Evolutionary conservation across 129 eudicot species (phyloP).

Genomic region (Centaurea solstitialis): DNA sequence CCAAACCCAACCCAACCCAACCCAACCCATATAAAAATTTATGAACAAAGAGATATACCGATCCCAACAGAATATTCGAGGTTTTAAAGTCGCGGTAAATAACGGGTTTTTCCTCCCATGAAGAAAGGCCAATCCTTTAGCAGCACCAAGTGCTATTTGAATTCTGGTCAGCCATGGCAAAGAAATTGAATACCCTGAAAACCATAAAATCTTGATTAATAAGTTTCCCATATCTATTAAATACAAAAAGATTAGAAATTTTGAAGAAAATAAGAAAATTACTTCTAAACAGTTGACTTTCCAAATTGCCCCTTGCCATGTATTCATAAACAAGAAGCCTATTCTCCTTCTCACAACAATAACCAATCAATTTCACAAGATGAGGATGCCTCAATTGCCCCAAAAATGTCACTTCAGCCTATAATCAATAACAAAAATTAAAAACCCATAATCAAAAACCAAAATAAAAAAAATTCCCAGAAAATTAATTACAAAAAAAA

Average conservation of each 20-base stretch:
- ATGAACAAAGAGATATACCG: slow-evolving; percentile 39
- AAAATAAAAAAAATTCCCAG: not conserved
- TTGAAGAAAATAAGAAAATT: not conserved
- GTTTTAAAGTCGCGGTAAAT: slow-evolving; percentile 90
- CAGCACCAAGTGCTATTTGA: slow-evolving; percentile 82
- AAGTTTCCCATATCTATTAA: not conserved
- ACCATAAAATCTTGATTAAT: not conserved
- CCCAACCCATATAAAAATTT: not conserved
- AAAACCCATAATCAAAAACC: not conserved
- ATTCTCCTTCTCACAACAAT: slow-evolving; percentile 85
- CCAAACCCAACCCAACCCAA: too few species aligned
- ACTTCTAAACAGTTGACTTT: slow-evolving; percentile 80
- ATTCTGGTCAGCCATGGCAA: slow-evolving; percentile 89
- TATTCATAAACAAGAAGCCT: slow-evolving; percentile 91
- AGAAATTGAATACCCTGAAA: slow-evolving; percentile 67
- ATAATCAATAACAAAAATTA: not conserved
- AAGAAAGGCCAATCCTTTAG: slow-evolving; percentile 89
- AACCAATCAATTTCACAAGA: slow-evolving; percentile 88
- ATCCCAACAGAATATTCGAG: slow-evolving; percentile 75
- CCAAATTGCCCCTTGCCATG: slow-evolving; percentile 80
- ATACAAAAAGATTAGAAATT: not conserved
- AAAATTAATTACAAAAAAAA: not conserved
- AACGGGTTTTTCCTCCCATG: slow-evolving; percentile 90
- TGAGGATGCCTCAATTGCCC: slow-evolving; percentile 97
- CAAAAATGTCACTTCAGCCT: slow-evolving; percentile 87